These are phyloP conservation scores for Huntiella decipiens DNA, from an alignment of 2,329 filamentous ascomycete species.

Conservation along the genomic window DNA sequence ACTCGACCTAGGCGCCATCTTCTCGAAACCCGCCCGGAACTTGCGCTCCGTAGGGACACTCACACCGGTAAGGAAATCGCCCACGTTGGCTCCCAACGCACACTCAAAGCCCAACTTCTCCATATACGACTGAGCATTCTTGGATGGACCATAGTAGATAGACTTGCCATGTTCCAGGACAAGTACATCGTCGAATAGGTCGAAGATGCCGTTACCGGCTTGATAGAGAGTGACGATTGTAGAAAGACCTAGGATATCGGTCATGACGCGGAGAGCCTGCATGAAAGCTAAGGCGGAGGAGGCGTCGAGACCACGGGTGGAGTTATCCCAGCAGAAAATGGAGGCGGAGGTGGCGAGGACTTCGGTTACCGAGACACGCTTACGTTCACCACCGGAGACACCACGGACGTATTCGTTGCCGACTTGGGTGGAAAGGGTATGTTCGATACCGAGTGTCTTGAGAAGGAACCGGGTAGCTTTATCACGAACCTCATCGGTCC, in stretches of 20 bases:
- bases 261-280: conserved; percentile 7
- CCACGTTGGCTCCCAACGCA: conserved; percentile 50
- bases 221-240: conserved; percentile 11
- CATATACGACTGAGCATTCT: conserved; percentile 49
- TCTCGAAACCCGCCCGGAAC: conserved; percentile 26
- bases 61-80: conserved; percentile 44
- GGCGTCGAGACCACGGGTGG: conserved; percentile 11
- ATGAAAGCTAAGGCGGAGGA: conserved; percentile 8
- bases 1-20: conserved; percentile 26
- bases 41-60: conserved; percentile 49
- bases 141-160: conserved; percentile 47
- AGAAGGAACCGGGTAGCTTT: conserved; percentile 36
- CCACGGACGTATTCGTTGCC: conserved; percentile 48
- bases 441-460: conserved; percentile 46
- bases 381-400: conserved; percentile 46
- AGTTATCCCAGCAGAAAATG: conserved; percentile 10
- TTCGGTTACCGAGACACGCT: conserved; percentile 60
- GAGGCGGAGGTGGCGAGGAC: conserved; percentile 25
- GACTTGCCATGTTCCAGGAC: conserved; percentile 8
- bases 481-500: conserved; percentile 25
- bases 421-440: conserved; percentile 49
- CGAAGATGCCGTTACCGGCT: conserved; percentile 2
- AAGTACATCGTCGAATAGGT: conserved; percentile 10
- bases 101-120: conserved; percentile 53
- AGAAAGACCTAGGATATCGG: conserved; percentile 4